Base-by-base conservation (phyloP, 352 stramenopile species). In the Pythium brachiatum region DNA sequence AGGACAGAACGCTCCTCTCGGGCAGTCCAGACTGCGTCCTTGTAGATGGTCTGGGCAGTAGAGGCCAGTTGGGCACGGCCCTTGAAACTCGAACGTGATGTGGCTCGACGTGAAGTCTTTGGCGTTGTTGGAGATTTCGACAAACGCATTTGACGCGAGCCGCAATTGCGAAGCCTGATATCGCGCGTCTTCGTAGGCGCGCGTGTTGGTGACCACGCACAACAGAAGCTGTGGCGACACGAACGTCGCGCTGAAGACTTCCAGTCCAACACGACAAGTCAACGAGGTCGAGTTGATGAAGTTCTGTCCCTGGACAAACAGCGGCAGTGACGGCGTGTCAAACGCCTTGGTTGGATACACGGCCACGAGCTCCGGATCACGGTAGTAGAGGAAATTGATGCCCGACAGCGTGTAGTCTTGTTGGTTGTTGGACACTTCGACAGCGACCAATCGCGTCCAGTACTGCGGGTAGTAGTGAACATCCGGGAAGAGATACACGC, bases 401-500 rank as follows among this genome's bases (percentile, higher is more conserved):
- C 94, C 94, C 32, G 69, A 93, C 47, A 92, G 70, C 11, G 94
- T 97, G 57, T 95, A 99, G 57, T 99, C 96, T 66, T 98, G 91
- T 13, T 90, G 88, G 66, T 99, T 99, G 64, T 97, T 98, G 21
- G 89, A 97, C 0, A 98, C 83, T 61, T 99, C 96, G 2, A 99
- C 68, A 0, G 81, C 78, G 6, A 98, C 90, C 9, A 98, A 63
- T n/a, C 88, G 86, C 5, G 76, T 83, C 11, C 83, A 74, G 58
- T 96, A 96, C 55, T 95, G 79, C 1, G 94, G 94, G 60, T 97
- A 98, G 53, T 89, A 85, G 50, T 96, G 82, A 0, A 81, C 74
- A 5, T 72, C 67, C 3, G 89, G 88, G 50, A 97, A 97, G 13
- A 98, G 65, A 31, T 87, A 82, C 4, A 76, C 64, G n/a, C 73